Base-by-base conservation (phyloP, 2,329 filamentous ascomycete genomes). In the Pyrenochaeta sp. region DNA sequence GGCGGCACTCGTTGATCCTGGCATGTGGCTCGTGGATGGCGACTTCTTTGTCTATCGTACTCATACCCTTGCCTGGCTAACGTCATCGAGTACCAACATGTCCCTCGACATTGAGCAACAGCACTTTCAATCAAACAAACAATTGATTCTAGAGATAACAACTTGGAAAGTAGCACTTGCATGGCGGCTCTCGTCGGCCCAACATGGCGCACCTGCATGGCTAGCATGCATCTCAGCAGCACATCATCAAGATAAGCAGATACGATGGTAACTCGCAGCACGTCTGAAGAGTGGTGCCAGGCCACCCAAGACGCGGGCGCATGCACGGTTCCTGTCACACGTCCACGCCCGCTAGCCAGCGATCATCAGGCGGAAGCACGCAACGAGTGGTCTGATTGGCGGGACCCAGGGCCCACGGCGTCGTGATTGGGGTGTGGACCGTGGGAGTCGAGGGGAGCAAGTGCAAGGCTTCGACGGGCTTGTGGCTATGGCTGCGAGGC, bases 281-380 rank as follows among this genome's bases (percentile, higher is more conserved):
- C n/a, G n/a, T n/a, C n/a, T n/a, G n/a, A n/a, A n/a, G n/a, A n/a
- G n/a, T n/a, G n/a, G n/a, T n/a, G n/a, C 22, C 22, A 24, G 22
- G 22, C 22, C 14, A 17, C 32, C n/a, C 21, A 21, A 5, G 15
- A 28, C 21, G 27, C 8, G 4, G 14, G 19, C 26, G 28, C 27
- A 32, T 41, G 44, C 37, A 32, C 29, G 39, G 43, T 47, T 42
- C 43, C 46, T 51, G 47, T 42, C 35, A 46, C 51, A 44, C 40
- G 51, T 53, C 13, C 51, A 47, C 45, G 42, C 32, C 37, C 36
- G 28, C 40, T 26, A 45, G 46, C 37, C 36, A 15, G 13, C 7
- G 48, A 49, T 44, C 44, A 41, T 41, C 41, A 47, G 38, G 35
- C 41, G 29, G 23, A 41, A 23, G 18, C 35, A 22, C 43, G 41